These are phyloP conservation scores for Polyporus arcularius DNA, from an alignment of 768 basidiomycete species.

Conservation along the genomic window DNA sequence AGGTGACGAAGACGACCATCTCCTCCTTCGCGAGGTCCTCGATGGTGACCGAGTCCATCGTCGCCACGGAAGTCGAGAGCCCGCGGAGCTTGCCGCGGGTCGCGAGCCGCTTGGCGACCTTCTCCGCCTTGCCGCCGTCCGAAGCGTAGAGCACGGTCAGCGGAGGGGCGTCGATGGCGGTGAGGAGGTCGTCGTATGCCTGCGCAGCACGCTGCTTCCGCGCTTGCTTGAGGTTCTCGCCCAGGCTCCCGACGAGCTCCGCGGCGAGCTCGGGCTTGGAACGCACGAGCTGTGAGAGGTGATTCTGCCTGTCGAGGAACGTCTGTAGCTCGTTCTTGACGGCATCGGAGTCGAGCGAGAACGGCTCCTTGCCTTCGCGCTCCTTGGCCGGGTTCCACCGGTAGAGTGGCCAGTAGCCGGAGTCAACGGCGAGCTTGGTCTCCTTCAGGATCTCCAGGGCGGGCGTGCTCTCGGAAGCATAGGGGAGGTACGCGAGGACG, in stretches of 20 bases:
- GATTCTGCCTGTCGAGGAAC: slow-evolving; percentile 96
- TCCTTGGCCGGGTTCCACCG: slow-evolving; percentile 95
- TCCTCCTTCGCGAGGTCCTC: slow-evolving; percentile 64
- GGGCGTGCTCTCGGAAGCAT: slow-evolving; percentile 69
- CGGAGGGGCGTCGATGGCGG: slow-evolving; percentile 85
- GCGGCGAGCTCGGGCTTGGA: slow-evolving; percentile 78
- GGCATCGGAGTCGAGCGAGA: slow-evolving; percentile 89
- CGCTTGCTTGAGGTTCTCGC: slow-evolving; percentile 81
- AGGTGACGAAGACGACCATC: slow-evolving; percentile 85
- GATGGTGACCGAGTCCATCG: slow-evolving; percentile 80
- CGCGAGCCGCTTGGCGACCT: slow-evolving; percentile 86
- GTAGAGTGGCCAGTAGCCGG: slow-evolving; percentile 98
- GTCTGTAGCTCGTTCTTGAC: slow-evolving; percentile 91
- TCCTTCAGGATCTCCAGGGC: slow-evolving; percentile 94
- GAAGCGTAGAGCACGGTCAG: slow-evolving; percentile 91
- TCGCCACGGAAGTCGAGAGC: slow-evolving; percentile 69
- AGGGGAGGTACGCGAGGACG: slow-evolving; percentile 93
- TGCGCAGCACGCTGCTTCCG: slow-evolving; percentile 79
- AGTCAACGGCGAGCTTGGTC: slow-evolving; percentile 94
- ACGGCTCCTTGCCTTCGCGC: slow-evolving; percentile 71
- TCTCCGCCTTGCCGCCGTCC: slow-evolving; percentile 95
- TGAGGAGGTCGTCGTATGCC: slow-evolving; percentile 82
- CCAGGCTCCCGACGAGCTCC: slow-evolving; percentile 81
- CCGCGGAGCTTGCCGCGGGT: slow-evolving; percentile 84
- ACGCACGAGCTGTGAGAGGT: slow-evolving; percentile 89